Percentiles rank a stretch among this genome's conserved stretches.
Evolutionary conservation across 495 filamentous ascomycete species (phyloP).

Genomic region (Podospora australis): DNA sequence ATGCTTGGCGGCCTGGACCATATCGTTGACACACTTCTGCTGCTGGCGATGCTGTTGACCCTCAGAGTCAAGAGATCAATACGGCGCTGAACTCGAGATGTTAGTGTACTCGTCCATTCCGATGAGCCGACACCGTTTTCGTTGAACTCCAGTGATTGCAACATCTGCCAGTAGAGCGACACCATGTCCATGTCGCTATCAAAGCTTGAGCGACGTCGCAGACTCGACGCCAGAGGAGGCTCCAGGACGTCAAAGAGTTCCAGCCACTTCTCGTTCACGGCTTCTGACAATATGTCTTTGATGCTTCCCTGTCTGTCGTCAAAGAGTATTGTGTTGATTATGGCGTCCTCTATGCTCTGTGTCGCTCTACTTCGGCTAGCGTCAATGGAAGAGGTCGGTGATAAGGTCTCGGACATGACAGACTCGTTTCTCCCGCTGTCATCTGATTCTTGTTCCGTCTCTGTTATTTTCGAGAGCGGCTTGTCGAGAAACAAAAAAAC

Average conservation of each 20-base stretch:
- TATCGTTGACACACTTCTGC: not conserved
- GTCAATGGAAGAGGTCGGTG: too few species aligned
- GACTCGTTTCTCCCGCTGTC: too few species aligned
- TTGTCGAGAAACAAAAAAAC: too few species aligned
- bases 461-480: too few species aligned
- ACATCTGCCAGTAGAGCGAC: constrained; percentile 22
- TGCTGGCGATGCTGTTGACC: not conserved
- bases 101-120: constrained; percentile 18
- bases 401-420: too few species aligned
- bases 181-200: too few species aligned
- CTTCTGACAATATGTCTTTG: constrained; percentile 19
- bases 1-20: not conserved
- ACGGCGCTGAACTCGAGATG: constrained; percentile 23
- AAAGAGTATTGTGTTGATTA: too few species aligned
- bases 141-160: constrained; percentile 31
- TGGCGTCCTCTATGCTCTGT: too few species aligned
- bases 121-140: constrained; percentile 2
- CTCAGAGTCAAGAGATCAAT: constrained; percentile 11
- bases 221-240: not conserved
- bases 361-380: too few species aligned
- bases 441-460: too few species aligned
- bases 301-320: too few species aligned
- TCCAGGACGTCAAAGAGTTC: constrained; percentile 30
- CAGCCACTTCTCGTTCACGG: constrained; percentile 27
- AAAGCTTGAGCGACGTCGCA: too few species aligned